Evolutionary conservation across 345 rosid species (phyloP).

Genomic region (Hibiscus trionum): DNA sequence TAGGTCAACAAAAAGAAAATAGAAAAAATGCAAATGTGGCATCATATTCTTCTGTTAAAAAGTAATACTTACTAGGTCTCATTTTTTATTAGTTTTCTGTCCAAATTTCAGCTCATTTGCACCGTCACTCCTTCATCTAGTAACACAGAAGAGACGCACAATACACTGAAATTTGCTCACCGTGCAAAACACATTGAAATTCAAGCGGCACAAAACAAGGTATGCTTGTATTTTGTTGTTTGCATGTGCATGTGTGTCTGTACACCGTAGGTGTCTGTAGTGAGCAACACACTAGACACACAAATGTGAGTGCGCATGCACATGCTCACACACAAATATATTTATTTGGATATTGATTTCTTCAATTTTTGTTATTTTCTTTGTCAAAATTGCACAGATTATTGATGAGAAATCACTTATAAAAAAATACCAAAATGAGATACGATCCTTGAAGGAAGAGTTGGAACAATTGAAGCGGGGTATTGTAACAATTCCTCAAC

Average conservation of each 20-base stretch:
- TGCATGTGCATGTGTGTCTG: not conserved
- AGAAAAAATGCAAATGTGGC: not conserved
- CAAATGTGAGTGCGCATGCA: not conserved
- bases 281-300: not conserved
- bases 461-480: conserved; percentile 84
- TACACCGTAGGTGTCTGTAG: not conserved
- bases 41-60: not conserved
- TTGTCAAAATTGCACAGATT: conserved; percentile 55
- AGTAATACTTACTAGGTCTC: not conserved
- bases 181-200: conserved; percentile 99
- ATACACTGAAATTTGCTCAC: conserved; percentile 97
- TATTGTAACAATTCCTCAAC: conserved; percentile 61
- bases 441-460: conserved; percentile 84
- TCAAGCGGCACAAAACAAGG: conserved; percentile 93
- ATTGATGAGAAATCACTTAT: conserved; percentile 97
- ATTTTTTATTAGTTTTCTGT: conserved; percentile 17
- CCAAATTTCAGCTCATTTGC: conserved; percentile 83
- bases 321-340: not conserved
- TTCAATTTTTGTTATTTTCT: conserved; percentile 13
- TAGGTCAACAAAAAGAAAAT: not conserved
- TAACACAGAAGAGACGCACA: conserved; percentile 95
- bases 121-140: conserved; percentile 96
- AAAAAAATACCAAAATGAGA: conserved; percentile 95
- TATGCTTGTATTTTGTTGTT: conserved; percentile 10
- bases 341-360: conserved; percentile 1